A percentile compares a stretch with the other conserved stretches of the same genome.
Evolutionary conservation across 768 basidiomycete species (phyloP).

Genomic region (Tephrocybe sp.): DNA sequence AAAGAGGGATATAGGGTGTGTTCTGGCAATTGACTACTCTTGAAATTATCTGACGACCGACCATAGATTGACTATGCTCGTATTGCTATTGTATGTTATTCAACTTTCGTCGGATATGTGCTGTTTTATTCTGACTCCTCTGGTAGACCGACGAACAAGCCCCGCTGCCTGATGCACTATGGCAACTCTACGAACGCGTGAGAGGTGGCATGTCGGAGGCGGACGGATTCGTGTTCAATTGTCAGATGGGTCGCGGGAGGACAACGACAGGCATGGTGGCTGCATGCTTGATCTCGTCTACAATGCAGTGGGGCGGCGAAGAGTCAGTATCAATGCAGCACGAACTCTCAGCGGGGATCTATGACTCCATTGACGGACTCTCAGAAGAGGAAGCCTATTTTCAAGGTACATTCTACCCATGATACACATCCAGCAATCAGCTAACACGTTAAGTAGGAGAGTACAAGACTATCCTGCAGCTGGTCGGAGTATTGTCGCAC

Average conservation of each 20-base stretch:
- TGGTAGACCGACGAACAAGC: slow-evolving; percentile 95
- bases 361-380: slow-evolving; percentile 75
- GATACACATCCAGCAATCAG: neutral
- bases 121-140: slow-evolving; percentile 2
- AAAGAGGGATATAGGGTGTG: slow-evolving; percentile 75
- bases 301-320: slow-evolving; percentile 54
- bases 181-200: slow-evolving; percentile 74
- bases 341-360: slow-evolving; percentile 37
- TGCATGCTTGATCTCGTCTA: slow-evolving; percentile 81
- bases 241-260: slow-evolving; percentile 90
- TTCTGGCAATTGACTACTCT: slow-evolving; percentile 3
- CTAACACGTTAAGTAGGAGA: slow-evolving; percentile 57
- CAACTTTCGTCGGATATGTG: neutral
- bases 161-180: slow-evolving; percentile 84
- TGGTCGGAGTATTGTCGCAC: slow-evolving; percentile 87
- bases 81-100: slow-evolving; percentile 76
- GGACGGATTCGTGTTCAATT: slow-evolving; percentile 90
- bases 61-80: slow-evolving; percentile 78
- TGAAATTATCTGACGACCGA: neutral
- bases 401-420: slow-evolving; percentile 51
- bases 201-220: slow-evolving; percentile 52
- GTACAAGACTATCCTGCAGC: slow-evolving; percentile 94
- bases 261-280: slow-evolving; percentile 98
- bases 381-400: slow-evolving; percentile 88
- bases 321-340: slow-evolving; percentile 38